Conservation (phyloP, 805 yeast genomes). For the Maudiozyma saulgeensis region DNA sequence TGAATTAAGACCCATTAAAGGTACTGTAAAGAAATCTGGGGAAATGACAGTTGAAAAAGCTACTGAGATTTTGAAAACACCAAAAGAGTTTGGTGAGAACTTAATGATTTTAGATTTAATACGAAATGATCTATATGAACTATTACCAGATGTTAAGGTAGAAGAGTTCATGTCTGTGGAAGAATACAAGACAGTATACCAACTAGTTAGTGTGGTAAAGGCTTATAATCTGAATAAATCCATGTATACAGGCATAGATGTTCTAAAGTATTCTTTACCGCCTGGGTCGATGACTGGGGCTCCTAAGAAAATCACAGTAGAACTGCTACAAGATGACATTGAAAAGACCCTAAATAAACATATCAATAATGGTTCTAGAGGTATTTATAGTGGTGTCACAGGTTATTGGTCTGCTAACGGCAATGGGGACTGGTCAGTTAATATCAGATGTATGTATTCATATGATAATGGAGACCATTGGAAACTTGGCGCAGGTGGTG, state of each 20-base stretch:
- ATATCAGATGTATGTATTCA: conserved; percentile 73
- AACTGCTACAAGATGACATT: conserved; percentile 48
- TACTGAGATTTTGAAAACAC: conserved; percentile 55
- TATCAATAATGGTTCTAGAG: conserved; percentile 37
- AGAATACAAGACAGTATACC: conserved; percentile 85
- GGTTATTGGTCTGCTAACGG: conserved; percentile 92
- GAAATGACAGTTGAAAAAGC: conserved; percentile 52
- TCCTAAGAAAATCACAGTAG: conserved; percentile 88
- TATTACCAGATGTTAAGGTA: conserved; percentile 58
- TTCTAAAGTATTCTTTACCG: conserved; percentile 71
- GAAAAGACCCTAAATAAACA: conserved; percentile 28
- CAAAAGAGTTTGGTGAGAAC: conserved; percentile 92
- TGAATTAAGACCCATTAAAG: conserved; percentile 91
- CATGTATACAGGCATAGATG: conserved; percentile 60
- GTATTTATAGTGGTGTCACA: conserved; percentile 86
- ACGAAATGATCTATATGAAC: conserved; percentile 75
- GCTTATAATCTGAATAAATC: conserved; percentile 35
- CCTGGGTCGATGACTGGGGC: conserved; percentile 99
- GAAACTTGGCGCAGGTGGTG: conserved; percentile 98
- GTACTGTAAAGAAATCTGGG: conserved; percentile 69
- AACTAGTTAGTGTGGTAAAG: conserved; percentile 78
- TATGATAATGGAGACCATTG: conserved; percentile 47
- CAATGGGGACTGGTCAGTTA: conserved; percentile 91
- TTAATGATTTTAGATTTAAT: conserved; percentile 94
- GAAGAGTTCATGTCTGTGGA: conserved; percentile 82